Conservation (phyloP, 495 filamentous ascomycete species). For the Podospora anserina region DNA sequence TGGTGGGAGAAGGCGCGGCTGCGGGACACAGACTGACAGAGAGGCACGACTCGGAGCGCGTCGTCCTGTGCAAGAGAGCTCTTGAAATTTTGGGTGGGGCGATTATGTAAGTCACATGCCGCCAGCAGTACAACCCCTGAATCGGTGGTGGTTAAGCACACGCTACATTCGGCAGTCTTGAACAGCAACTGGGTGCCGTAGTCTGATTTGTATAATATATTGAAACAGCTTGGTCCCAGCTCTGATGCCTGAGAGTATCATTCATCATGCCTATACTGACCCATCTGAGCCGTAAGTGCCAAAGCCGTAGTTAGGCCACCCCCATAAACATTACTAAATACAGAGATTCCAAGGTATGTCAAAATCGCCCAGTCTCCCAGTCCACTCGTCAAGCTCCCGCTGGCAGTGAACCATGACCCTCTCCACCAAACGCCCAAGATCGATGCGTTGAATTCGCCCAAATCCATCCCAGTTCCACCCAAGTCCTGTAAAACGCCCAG, state of each 20-base stretch:
- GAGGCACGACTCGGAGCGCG: neutral
- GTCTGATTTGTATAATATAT: neutral
- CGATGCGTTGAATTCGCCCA: neutral
- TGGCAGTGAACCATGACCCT: neutral
- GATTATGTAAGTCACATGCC: neutral
- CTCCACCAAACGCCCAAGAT: neutral
- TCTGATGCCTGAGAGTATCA: too few relatives aligned
- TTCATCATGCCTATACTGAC: neutral
- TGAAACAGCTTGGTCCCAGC: neutral
- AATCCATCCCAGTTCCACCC: neutral
- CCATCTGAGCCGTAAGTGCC: neutral
- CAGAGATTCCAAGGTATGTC: conserved; percentile 1
- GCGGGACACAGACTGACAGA: neutral
- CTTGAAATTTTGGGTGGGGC: neutral
- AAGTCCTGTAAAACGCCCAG: neutral
- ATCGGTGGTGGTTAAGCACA: too few relatives aligned
- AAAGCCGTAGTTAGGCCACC: neutral
- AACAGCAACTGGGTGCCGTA: neutral
- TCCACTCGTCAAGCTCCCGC: neutral
- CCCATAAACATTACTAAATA: neutral
- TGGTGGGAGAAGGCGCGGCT: neutral
- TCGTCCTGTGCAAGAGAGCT: neutral
- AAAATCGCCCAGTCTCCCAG: neutral
- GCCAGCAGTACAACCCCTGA: too few relatives aligned
- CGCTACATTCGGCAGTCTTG: neutral